Percentiles rank a stretch among this genome's conserved stretches.
Evolutionary conservation across 306 rosid species (phyloP).

Genomic region (Prunus padus): DNA sequence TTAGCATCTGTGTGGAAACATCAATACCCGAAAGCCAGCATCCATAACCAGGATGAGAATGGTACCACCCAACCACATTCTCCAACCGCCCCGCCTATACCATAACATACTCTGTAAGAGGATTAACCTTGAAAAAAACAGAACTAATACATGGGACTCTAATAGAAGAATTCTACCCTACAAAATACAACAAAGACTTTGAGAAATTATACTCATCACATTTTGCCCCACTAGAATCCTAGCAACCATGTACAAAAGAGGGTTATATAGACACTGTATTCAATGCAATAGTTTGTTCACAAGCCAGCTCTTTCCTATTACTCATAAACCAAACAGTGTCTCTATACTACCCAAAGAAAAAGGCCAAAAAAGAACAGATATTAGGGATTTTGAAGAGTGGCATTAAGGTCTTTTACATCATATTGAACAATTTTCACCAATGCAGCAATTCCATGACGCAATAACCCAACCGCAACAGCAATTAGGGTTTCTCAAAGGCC

Average conservation of each 20-base stretch:
- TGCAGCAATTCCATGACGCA: neutral
- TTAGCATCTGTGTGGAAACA: conserved; percentile 91
- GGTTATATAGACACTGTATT: neutral
- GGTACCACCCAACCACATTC: conserved; percentile 98
- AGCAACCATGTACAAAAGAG: neutral
- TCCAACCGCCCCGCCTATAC: conserved; percentile 86
- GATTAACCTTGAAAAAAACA: neutral
- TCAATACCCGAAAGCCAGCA: conserved; percentile 99
- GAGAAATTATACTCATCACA: neutral
- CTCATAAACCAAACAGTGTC: neutral
- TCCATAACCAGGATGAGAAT: conserved; percentile 98
- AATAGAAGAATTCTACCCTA: neutral
- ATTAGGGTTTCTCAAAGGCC: conserved; percentile 16
- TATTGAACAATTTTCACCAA: neutral
- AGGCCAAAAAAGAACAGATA: neutral
- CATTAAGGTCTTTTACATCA: conserved; percentile 9
- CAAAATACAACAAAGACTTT: neutral
- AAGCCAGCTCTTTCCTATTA: neutral
- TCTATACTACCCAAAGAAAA: neutral
- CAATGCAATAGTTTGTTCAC: neutral
- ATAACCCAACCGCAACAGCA: neutral
- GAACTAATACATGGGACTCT: neutral
- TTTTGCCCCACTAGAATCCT: conserved; percentile 2
- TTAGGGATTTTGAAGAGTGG: neutral
- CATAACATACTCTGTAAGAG: conserved; percentile 12